Evolutionary conservation across 1,284 basidiomycete genomes (phyloP), one percentile per base, ranked within the genome.

Genomic region (Cystobasidium pallidum): DNA sequence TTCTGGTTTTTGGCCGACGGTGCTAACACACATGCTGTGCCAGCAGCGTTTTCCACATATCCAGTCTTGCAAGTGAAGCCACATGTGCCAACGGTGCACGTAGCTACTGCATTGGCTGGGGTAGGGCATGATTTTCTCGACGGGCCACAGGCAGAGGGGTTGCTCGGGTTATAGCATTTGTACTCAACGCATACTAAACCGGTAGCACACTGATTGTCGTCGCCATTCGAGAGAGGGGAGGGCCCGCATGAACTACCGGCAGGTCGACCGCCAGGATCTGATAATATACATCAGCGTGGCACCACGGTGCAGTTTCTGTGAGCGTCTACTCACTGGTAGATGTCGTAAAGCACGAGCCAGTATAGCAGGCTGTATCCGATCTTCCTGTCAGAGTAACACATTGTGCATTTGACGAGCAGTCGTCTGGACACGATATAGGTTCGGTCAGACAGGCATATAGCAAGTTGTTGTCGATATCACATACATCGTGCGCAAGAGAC

Each of bases 71-170:
- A 77, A 11, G 63, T 62, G 39, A 63, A 58, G 1, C 41, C 15
- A 67, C 76, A 77, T 0, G 45, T 28, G 13, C 75, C 73, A 45
- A 41, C 32, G 17, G 49, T 43, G 70, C 76, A 76, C 2, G 52
- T 39, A 1, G 75, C 76, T 24, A 41, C 57, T 28, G 74, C 73
- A 68, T 76, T 76, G 10, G 70, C 49, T 30, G 72, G 75, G 0
- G 64, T 54, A 10, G 67, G 36, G 62, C 70, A 72, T 21, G 30
- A 13, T 26, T 32, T 54, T 17, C 51, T 10, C 11, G 61, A 65
- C 47, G 49, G 21, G 17, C 70, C 70, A 39, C 61, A 36, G 13
- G 45, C 62, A 36, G 57, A 24, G 1, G 59, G 51, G 36, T 62
- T 63, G 30, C 55, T 47, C 13, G 59, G 49, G 32, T 66, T 61